Evolutionary conservation across 2,329 filamentous ascomycete species (phyloP), one percentile per base, ranked within the genome.

Genomic region (Pestalotiopsis sp.): DNA sequence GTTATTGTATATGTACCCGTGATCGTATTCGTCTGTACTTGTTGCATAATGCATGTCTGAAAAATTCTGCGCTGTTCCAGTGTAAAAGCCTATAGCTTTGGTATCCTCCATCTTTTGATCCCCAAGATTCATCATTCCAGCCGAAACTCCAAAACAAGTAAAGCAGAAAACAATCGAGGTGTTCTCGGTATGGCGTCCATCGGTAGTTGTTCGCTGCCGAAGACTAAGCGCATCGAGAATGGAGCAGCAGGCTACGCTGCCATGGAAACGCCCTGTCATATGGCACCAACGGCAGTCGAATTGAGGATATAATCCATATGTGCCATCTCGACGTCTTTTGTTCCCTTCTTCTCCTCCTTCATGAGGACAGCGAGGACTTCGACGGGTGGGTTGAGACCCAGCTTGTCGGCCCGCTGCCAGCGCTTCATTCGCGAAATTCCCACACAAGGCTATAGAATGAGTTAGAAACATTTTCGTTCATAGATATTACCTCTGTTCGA

Each of bases 351-450:
- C 75, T 92, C 89, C 76, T 94, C 91, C 76, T 90, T 91, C 67
- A 97, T 75, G 61, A 98, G 81, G 17, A 98, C 92, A 0, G 94
- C 93, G 4, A 98, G 86, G 3, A 98, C 94, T 79, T 98, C 95
- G 31, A 97, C 87, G 0, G 96, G 95, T 1, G 96, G 96, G 39
- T 91, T 87, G n/a, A 99, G 85, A 3, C 92, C 91, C n/a, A 99
- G 84, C 67, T 85, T 86, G 66, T 97, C 87, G 4, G 96, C 96
- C 60, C 96, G 90, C 77, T 93, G 89, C 96, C 96, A 99, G 41
- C 96, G 91, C 82, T 92, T 93, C 74, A 92, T 83, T 62, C 96
- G 90, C 49, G 90, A 82, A 65, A 95, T 93, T 7, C 96, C 96
- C 66, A 97, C 92, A 76, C 93, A 97, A 1, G 96, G 96, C 93